phyloP scores from a whole-genome alignment of 768 basidiomycete genomes.

The Lyophyllum semitale region DNA sequence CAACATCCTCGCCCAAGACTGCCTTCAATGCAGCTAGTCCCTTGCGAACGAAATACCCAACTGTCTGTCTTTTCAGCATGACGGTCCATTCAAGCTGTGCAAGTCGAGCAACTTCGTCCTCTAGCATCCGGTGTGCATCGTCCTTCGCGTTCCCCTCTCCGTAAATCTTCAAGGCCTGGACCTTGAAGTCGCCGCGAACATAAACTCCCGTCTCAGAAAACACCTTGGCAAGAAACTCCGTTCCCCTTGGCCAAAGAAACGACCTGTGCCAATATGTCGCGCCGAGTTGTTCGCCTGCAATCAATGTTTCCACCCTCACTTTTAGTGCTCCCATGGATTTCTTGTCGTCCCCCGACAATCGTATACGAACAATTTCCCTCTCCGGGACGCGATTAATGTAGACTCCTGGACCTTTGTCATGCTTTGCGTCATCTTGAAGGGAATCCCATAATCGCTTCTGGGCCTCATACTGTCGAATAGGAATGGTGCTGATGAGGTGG shows the following conservation, averaged over 20 bases:
- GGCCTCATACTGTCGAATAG: constrained; percentile 48
- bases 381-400: constrained; percentile 21
- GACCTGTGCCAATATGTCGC: constrained; percentile 51
- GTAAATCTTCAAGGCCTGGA: constrained; percentile 46
- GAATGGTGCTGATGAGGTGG: constrained; percentile 50
- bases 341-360: constrained; percentile 52
- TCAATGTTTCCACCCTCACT: constrained; percentile 58
- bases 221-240: constrained; percentile 37
- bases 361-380: constrained; percentile 34
- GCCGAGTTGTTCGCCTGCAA: constrained; percentile 48
- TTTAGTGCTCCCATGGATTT: constrained; percentile 57
- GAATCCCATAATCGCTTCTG: constrained; percentile 54
- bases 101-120: constrained; percentile 47
- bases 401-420: constrained; percentile 38
- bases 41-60: constrained; percentile 52
- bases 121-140: constrained; percentile 44
- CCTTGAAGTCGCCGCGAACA: constrained; percentile 47
- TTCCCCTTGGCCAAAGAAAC: constrained; percentile 29
- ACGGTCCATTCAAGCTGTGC: constrained; percentile 42
- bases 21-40: constrained; percentile 54
- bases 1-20: constrained; percentile 54
- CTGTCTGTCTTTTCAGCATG: constrained; percentile 34
- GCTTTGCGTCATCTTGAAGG: constrained; percentile 35
- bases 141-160: constrained; percentile 42
- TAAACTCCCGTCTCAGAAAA: constrained; percentile 37